Evolutionary conservation across 1,284 basidiomycete genomes (phyloP).

Genomic region (Cutaneotrichosporon daszewskae): DNA sequence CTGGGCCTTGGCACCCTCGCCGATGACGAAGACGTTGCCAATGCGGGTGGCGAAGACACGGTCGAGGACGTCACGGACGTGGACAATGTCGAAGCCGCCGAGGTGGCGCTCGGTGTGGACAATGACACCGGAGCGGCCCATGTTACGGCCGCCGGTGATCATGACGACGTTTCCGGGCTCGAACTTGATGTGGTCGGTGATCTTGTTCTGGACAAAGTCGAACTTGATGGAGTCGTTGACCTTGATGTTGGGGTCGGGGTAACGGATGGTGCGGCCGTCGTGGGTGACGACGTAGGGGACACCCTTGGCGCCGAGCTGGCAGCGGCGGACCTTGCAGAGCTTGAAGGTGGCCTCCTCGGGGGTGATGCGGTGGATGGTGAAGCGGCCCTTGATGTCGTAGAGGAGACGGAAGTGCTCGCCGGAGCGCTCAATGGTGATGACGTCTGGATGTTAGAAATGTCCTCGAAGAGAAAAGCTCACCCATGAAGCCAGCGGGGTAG

Average conservation of each 20-base stretch:
- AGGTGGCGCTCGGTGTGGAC: constrained; percentile 94
- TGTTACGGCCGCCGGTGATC: constrained; percentile 98
- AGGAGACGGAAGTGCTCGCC: constrained; percentile 99
- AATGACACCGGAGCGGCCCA: constrained; percentile 95
- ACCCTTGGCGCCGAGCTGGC: constrained; percentile 86
- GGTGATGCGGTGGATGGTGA: constrained; percentile 99
- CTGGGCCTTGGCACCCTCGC: constrained; percentile 91
- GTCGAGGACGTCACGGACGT: constrained; percentile 93
- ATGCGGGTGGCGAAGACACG: constrained; percentile 93
- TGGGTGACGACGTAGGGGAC: constrained; percentile 98
- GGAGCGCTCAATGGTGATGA: constrained; percentile 95
- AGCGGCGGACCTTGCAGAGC: constrained; percentile 91
- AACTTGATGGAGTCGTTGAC: constrained; percentile 99
- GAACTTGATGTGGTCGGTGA: constrained; percentile 89
- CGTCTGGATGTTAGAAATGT: constrained; percentile 57
- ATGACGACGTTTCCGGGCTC: constrained; percentile 97
- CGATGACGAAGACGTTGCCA: constrained; percentile 96
- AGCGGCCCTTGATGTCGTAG: constrained; percentile 99
- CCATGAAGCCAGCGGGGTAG: constrained; percentile 96
- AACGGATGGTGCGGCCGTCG: constrained; percentile 98
- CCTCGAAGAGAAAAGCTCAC: constrained; percentile 51
- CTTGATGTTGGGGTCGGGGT: constrained; percentile 92
- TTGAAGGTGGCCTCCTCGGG: constrained; percentile 97
- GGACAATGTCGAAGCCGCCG: constrained; percentile 96
- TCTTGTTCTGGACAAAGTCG: constrained; percentile 92